Conservation (phyloP, 129 eudicot genomes). For the Tanacetum coccineum region DNA sequence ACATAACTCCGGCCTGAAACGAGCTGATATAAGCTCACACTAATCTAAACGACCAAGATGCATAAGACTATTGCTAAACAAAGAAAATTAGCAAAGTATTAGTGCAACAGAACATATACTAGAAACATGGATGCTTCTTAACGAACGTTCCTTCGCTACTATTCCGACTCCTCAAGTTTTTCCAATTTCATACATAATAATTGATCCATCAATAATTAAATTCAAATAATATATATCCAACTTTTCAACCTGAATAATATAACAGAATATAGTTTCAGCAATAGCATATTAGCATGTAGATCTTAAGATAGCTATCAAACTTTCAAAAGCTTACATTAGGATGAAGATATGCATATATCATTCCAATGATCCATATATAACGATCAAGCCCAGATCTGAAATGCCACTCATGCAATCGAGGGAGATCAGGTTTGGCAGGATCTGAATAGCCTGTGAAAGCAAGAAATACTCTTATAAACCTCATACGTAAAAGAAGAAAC, state of each 20-base stretch:
- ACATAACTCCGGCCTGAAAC: conserved; percentile 75
- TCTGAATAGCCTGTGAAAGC: conserved; percentile 66
- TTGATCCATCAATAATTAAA: no score
- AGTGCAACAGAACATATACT: conserved; percentile 51
- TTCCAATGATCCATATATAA: conserved; percentile 90
- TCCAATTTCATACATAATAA: no score
- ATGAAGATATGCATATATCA: conserved; percentile 91
- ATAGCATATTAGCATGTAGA: conserved; percentile 6
- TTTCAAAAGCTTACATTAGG: conserved; percentile 67
- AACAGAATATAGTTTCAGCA: conserved; percentile 3
- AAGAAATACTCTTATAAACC: conserved; percentile 19
- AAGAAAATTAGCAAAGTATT: neutral
- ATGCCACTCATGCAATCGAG: conserved; percentile 94
- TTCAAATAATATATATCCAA: no score
- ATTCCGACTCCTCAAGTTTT: conserved; percentile 86
- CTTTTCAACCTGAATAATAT: conserved; percentile 63
- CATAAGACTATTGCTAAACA: neutral
- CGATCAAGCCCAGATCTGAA: conserved; percentile 97
- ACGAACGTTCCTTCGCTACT: conserved; percentile 59
- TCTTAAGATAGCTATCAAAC: neutral
- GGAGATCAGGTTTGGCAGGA: conserved; percentile 92
- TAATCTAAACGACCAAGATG: no score
- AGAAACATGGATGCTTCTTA: conserved; percentile 68
- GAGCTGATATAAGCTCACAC: conserved; percentile 21
- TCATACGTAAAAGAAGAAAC: neutral